Base-by-base conservation (phyloP, 352 stramenopile genomes). In the Globisporangium nagaii region DNA sequence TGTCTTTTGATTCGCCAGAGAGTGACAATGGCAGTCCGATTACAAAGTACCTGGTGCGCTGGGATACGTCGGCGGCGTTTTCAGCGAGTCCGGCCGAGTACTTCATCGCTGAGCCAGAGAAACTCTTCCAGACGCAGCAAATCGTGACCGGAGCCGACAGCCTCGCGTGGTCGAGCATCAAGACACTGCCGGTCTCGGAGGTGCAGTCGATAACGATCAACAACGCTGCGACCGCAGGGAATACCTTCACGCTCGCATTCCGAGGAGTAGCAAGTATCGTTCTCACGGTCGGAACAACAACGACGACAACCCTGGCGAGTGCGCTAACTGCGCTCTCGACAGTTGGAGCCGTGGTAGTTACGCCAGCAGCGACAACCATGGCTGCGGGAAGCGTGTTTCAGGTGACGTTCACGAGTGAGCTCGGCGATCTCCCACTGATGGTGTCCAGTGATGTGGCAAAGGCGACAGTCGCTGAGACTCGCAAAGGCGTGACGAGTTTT, bases 1-100 rank as follows among this genome's bases (percentile, higher is more conserved):
- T 93, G 1, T 93, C 78, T 1, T 93, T 87, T 32, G 73, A 90
- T 28, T 75, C 79, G 13, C 79, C 82, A 2, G 45, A 50, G 52
- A 79, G 61, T 0, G 77, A 92, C 60, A 83, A 83, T 37, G 82
- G 82, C 22, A 81, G 62, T 52, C 77, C 79, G 2, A 84, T 90
- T 36, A 73, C 66, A 3, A 84, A 78, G 39, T 89, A 89, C 41
- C 61, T 71, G 19, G 73, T 90, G 4, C 68, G 71, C 0, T 92
- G 82, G 82, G 82, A 88, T 61, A 86, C 75, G 2, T 73, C 71
- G 0, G 67, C 53, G 13, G 58, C 58, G 2, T 92, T 90, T 56
- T 75, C 56, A 12, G 60, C 75, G 4, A 78, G 54, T n/a, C 77
- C 82, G 0, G 55, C 49, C 1, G 67, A 86, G 31, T 60, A 76